Evolutionary conservation across 2,329 filamentous ascomycete species (phyloP), one percentile per base, ranked within the genome.

Genomic region (Exophiala oligosperma): DNA sequence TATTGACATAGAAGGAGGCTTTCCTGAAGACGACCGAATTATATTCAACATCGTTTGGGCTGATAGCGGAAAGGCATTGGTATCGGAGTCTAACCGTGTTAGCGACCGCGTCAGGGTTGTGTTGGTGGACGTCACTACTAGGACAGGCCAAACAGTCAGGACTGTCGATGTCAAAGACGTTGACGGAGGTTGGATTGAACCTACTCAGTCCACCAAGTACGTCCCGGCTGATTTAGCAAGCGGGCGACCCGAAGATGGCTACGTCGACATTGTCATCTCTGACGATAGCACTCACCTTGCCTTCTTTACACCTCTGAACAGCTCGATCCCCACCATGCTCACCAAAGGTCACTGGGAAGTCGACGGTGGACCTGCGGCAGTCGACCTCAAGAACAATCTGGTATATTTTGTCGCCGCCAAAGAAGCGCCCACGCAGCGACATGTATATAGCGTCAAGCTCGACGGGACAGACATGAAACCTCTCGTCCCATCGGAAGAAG

Each of bases 141-240:
- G 91, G 49, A 86, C 83, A 21, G 92, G 91, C 29, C 89, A 88
- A 72, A 88, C 90, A 0, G 86, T 97, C 49, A 83, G 93, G 63
- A 88, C 86, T 21, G 83, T 90, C 49, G 86, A 99, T 72, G 85
- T 97, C 49, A 84, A 86, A 64, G 81, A 88, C 57, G 80, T 97
- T n/a, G 94, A 99, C 71, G 92, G 92, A 23, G 95, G 94, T 35
- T 99, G 94, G 94, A 93, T 97, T 67, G 94, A 99, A 75, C 91
- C 96, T 43, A 91, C 91, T 1, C 88, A 96, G 67, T 84, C 88
- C 43, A 96, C 92, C 2, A 86, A 80, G 12, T 97, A 89, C 70
- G 87, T 99, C 57, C 94, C 94, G 1, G 90, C 91, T 2, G 91
- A 97, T 71, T 83, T 89, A 23, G 73, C 76, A 9, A 91, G 90